A percentile compares a stretch with the other conserved stretches of the same genome.
These are phyloP conservation scores for Prunus armeniaca DNA, from an alignment of 306 rosid genomes.

Conservation along the genomic window DNA sequence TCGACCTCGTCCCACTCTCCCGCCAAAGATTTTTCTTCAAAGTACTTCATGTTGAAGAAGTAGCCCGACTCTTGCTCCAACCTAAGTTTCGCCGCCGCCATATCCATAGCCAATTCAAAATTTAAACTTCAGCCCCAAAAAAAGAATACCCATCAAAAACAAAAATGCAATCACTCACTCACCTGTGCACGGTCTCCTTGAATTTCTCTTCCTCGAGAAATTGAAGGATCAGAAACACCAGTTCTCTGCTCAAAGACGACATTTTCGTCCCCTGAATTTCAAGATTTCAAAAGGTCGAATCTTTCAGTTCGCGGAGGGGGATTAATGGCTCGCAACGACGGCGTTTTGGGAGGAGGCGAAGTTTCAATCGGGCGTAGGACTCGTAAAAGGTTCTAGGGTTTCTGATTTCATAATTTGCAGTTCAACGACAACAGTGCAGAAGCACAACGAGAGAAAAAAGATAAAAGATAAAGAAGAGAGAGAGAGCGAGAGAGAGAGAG, in stretches of 20 bases:
- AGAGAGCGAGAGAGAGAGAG: background rate
- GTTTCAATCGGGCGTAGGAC: background rate
- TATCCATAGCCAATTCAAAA: constrained; percentile 1
- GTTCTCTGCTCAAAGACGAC: constrained; percentile 28
- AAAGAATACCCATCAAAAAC: background rate
- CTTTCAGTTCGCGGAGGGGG: background rate
- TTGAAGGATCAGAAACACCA: constrained; percentile 27
- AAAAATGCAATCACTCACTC: background rate
- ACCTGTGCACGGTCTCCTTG: constrained; percentile 27
- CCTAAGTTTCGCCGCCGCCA: constrained; percentile 9
- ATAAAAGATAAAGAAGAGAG: constrained; percentile 1
- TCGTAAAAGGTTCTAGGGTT: constrained; percentile 24
- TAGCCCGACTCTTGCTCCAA: constrained; percentile 26
- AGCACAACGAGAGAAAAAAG: background rate
- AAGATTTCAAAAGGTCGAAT: background rate
- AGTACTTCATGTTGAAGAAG: constrained; percentile 27
- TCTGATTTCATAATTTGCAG: constrained; percentile 12
- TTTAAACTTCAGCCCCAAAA: background rate
- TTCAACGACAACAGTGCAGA: constrained; percentile 23
- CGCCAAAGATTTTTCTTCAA: constrained; percentile 17
- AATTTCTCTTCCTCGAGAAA: constrained; percentile 28
- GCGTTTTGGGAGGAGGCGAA: constrained; percentile 11
- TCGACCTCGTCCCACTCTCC: constrained; percentile 33
- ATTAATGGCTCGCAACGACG: background rate
- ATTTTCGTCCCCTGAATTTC: background rate